Base-by-base conservation (phyloP, 192 early-diverging fungal species). In the Coemansia sp. region DNA sequence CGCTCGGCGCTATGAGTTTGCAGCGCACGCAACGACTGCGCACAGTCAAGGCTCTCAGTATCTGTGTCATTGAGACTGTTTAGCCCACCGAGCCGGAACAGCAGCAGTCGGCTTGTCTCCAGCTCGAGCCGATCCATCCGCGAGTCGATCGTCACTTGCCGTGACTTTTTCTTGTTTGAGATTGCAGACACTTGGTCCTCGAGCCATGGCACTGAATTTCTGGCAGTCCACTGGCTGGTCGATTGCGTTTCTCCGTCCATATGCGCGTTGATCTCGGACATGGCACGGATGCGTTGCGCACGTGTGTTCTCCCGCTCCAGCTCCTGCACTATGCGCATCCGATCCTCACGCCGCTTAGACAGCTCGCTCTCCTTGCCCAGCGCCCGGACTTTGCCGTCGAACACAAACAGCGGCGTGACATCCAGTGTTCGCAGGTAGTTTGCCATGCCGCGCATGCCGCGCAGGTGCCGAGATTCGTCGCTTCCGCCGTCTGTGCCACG, bases 401-500 rank as follows among this genome's bases (percentile, higher is more conserved):
- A 92, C 2, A 92, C 76, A 73, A 90, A 86, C 22, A 92, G 70
- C 0, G 88, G 88, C 16, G 73, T 86, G 61, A 88, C 85, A 14
- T 72, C 75, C 47, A 86, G 35, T 14, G 75, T 32, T 14, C 78
- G 69, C 48, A 85, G 72, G 54, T 81, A 83, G 9, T 52, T 38
- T 7, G 78, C 79, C 43, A 92, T 57, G n/a, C 68, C 56, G 54
- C 85, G 84, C 38, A 92, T 85, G 11, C 88, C 88, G 13, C 73
- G 66, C 16, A 89, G 66, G 57, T 89, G 87, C 13, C 84, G 77
- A 27, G 77, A 47, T 1, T 73, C 69, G 48, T 80, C 74, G 26
- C 65, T 57, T 7, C 75, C 56, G 37, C 73, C 73, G 43, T 83
- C 75, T 10, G 54, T 66, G 41, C 71, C 69, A 52, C 61, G 78